Evolutionary conservation across 2,329 filamentous ascomycete genomes (phyloP), one percentile per base, ranked within the genome.

Genomic region (Stagonosporopsis rhizophila): DNA sequence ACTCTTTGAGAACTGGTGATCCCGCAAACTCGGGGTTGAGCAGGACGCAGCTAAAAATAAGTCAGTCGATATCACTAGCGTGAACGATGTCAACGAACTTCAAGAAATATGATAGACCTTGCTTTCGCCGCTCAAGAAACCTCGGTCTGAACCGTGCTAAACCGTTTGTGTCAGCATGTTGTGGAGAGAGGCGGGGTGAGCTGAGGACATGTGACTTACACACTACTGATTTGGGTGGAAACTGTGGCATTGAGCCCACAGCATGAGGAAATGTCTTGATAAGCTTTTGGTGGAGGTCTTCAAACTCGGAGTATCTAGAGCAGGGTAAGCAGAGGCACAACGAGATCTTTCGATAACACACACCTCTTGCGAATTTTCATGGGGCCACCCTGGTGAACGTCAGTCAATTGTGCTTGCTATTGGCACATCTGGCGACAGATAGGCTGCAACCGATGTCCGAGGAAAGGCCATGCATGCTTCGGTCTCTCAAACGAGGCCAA

Each of bases 1-100:
- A 97, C 55, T 96, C 92, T 73, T 95, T 96, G 39, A 96, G 82
- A 2, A 96, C 87, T 0, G 92, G 91, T n/a, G 91, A 95, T 11
- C 90, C 90, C 30, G 92, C 91, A 72, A 97, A 97, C 75, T 97
- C 92, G 0, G 94, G 94, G 75, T 97, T 97, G 27, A 97, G 79
- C 63, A 98, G 79, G 59, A 97, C 88, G 78, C 93, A 97, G 73
- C 92, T 96, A 71, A 40, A 56, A 61, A 52, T 56, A 56, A 63
- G 60, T 70, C 54, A 72, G 66, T 51, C 62, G 59, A 70, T 58
- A 52, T 61, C 32, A 27, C 67, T 71, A 72, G 67, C 57, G 44
- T 45, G 44, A 61, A 42, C 6, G 49, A 46, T 50, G 52, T 56
- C 22, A 25, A 42, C 28, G 52, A 79, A 96, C 92, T 96, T 96